Percentiles rank a stretch among this genome's conserved stretches.
phyloP scores from a whole-genome alignment of 345 rosid genomes.

The Sisymbrium altissimum region DNA sequence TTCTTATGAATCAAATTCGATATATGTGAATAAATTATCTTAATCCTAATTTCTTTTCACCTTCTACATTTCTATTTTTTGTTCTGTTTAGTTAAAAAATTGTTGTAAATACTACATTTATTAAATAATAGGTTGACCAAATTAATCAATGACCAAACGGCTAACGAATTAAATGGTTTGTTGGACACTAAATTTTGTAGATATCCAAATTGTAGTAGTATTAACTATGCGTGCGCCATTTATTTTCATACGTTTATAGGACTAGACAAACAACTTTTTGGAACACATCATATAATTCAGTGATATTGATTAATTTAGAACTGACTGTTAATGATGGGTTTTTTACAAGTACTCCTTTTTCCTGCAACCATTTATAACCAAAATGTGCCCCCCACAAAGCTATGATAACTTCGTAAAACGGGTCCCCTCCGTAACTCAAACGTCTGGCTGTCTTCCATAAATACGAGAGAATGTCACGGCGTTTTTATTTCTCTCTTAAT shows the following conservation, averaged over 20 bases:
- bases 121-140: background rate
- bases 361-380: constrained; percentile 6
- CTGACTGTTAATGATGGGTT: background rate
- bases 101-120: background rate
- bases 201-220: background rate
- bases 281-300: background rate
- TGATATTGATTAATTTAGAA: background rate
- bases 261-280: background rate
- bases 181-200: background rate
- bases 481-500: background rate
- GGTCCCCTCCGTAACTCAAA: constrained; percentile 5
- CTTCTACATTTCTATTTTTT: background rate
- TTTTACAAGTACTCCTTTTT: background rate
- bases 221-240: background rate
- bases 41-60: no score
- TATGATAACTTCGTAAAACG: constrained; percentile 7
- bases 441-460: constrained; percentile 25
- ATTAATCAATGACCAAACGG: background rate
- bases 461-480: constrained; percentile 22
- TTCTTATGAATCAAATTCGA: background rate
- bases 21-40: no score
- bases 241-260: constrained; percentile 10
- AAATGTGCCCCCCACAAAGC: background rate
- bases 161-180: constrained; percentile 19
- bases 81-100: background rate